phyloP scores from a whole-genome alignment of 345 rosid species.

The Lepidium sativum region DNA sequence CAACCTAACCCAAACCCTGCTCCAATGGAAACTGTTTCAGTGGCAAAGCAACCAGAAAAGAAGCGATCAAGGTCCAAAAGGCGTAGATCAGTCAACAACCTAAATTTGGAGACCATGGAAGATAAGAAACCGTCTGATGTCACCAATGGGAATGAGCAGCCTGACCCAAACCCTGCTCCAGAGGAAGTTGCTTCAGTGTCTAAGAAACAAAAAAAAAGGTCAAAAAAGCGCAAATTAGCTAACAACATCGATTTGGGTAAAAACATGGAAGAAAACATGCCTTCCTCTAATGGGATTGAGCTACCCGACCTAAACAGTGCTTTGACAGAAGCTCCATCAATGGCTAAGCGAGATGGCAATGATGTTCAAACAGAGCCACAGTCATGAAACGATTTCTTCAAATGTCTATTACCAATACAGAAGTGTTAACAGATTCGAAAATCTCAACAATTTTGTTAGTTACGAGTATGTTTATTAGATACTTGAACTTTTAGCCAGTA shows the following conservation, averaged over 20 bases:
- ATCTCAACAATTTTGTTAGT: conserved; percentile 1
- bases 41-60: conserved; percentile 9
- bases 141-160: background rate
- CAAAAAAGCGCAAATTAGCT: conserved; percentile 12
- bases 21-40: background rate
- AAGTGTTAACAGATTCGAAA: background rate
- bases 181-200: background rate
- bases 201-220: background rate
- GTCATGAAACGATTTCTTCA: no score
- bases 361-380: background rate
- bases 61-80: conserved; percentile 7
- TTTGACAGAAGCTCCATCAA: background rate
- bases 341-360: background rate
- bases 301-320: background rate
- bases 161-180: conserved; percentile 1
- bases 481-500: no score
- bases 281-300: background rate
- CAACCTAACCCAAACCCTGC: conserved; percentile 5
- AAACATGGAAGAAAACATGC: background rate
- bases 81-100: background rate
- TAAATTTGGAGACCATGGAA: conserved; percentile 7
- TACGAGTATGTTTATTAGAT: background rate
- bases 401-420: no score
- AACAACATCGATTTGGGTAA: background rate
- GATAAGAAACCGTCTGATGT: background rate